Percentiles rank a stretch among this genome's conserved stretches.
These are phyloP conservation scores for Kalmanozyma brasiliensis DNA, from an alignment of 1,284 basidiomycete genomes.

Conservation along the genomic window DNA sequence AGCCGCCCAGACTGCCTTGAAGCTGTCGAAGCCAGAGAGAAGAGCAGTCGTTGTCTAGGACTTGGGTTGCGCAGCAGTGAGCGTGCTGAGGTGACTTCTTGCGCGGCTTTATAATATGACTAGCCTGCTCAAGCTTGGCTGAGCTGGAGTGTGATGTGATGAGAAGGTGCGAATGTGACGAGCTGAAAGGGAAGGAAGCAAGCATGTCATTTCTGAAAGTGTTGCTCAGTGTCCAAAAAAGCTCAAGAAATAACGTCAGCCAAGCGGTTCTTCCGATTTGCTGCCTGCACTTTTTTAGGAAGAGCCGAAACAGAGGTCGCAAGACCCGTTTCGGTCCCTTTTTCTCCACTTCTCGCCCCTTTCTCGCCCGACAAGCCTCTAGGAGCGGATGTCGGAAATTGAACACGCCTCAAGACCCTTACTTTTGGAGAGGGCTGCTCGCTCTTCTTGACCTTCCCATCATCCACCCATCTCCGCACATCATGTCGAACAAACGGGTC, in stretches of 20 bases:
- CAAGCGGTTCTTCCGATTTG: slow-evolving; percentile 8
- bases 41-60: not conserved
- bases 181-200: not conserved
- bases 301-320: slow-evolving; percentile 7
- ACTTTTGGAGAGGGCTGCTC: not conserved
- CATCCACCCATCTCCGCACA: not conserved
- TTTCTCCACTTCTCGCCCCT: slow-evolving; percentile 28
- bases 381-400: slow-evolving; percentile 22
- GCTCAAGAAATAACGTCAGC: slow-evolving; percentile 40
- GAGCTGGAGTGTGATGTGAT: not conserved
- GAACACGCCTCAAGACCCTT: slow-evolving; percentile 28
- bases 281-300: slow-evolving; percentile 1
- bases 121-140: too few species aligned
- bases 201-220: slow-evolving; percentile 5
- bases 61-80: too few species aligned
- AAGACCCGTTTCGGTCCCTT: slow-evolving; percentile 6
- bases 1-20: too few species aligned
- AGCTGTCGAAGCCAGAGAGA: too few species aligned
- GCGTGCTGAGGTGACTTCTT: too few species aligned
- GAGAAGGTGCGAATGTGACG: not conserved
- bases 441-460: not conserved
- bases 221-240: slow-evolving; percentile 18
- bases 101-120: too few species aligned
- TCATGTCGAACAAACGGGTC: slow-evolving; percentile 47
- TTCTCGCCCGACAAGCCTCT: slow-evolving; percentile 28